These are phyloP conservation scores for Candida oleophila DNA, from an alignment of 805 yeast species.

Conservation along the genomic window DNA sequence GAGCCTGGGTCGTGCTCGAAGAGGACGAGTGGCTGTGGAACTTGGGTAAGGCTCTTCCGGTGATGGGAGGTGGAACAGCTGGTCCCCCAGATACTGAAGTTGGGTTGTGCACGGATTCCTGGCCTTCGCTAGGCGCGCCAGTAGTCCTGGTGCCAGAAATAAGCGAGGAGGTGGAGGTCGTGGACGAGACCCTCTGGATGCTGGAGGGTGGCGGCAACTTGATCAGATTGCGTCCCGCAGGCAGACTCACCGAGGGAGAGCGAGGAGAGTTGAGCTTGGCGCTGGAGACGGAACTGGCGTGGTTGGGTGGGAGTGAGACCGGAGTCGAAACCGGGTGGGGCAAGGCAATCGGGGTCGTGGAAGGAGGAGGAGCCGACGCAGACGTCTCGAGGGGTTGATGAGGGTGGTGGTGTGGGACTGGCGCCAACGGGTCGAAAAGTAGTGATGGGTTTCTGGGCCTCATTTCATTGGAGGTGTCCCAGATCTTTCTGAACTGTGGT, in stretches of 20 bases:
- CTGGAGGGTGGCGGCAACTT: constrained; percentile 22
- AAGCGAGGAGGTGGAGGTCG: constrained; percentile 5
- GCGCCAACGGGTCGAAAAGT: constrained; percentile 50
- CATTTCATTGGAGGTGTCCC: constrained; percentile 20
- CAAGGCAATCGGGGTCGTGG: neutral
- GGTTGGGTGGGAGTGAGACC: neutral
- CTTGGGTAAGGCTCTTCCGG: neutral
- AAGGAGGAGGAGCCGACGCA: constrained; percentile 7
- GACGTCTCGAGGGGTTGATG: constrained; percentile 6
- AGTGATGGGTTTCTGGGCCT: constrained; percentile 49
- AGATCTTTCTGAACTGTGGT: constrained; percentile 36
- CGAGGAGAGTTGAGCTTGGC: neutral
- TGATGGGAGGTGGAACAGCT: neutral
- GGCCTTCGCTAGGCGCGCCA: neutral
- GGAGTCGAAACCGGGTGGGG: constrained; percentile 1
- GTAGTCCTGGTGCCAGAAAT: constrained; percentile 1
- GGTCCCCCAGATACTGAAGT: neutral
- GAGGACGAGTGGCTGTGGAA: constrained; percentile 6
- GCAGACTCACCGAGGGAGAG: neutral
- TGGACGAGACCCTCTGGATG: constrained; percentile 13
- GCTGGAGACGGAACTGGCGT: neutral
- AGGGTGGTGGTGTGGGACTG: constrained; percentile 26
- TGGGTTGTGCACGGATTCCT: neutral
- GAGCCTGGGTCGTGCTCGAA: constrained; percentile 1
- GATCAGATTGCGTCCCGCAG: constrained; percentile 7